Evolutionary conservation across 805 yeast species (phyloP), one percentile per base, ranked within the genome.

Genomic region (Metschnikowia hibisci): DNA sequence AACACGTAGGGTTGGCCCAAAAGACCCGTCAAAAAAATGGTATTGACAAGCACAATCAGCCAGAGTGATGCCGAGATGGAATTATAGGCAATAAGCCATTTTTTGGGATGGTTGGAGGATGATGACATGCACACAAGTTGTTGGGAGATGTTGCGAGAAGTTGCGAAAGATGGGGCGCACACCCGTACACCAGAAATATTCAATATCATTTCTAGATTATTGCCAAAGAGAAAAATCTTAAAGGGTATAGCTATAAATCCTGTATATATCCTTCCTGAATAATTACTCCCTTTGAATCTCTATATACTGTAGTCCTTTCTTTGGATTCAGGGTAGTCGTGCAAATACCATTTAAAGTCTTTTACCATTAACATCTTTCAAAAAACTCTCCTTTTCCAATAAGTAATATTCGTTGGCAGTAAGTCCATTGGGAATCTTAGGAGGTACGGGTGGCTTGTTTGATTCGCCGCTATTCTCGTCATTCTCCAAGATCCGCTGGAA

Each of bases 1-100:
- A 82, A 86, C 25, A 84, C 75, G 34, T 64, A 64, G 14, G 89
- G 89, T 51, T 87, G 86, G 2, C 91, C 90, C 42, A 68, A 55
- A 5, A 57, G 41, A 3, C 47, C 13, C 4, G 62, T 56, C 39
- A 69, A 53, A 44, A 68, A 69, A 3, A 67, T 46, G 20, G 72
- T 60, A 55, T 70, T 69, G 57, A 66, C 67, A 15, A 69, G 52
- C 7, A 70, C 65, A 41, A 69, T 55, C 34, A 68, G 53, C 76
- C 76, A 71, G 34, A 68, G 58, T 12, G 71, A 65, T 3, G 73
- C 61, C 10, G 74, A 68, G 34, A 69, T 55, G 26, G 72, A 63
- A 49, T 71, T 71, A 52, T 69, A 70, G 15, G 73, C 63, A 41
- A 69, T 57, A 40, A 70, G 61, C 70, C 71, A 69, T 48, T 54